phyloP scores from a whole-genome alignment of 2,329 filamentous ascomycete species.

The Cordyceps cicadae region DNA sequence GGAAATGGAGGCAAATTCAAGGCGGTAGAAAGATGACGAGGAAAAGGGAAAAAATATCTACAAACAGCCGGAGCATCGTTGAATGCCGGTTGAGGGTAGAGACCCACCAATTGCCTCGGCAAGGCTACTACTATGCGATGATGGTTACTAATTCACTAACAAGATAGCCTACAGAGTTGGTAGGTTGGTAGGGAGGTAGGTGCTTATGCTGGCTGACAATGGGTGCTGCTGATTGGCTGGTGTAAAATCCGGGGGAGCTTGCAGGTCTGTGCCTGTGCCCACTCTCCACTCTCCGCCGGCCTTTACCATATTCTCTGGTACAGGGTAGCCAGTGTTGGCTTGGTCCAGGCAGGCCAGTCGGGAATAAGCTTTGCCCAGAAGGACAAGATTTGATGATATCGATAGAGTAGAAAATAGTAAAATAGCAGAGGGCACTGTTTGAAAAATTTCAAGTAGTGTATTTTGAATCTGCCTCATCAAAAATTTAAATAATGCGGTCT shows the following conservation, averaged over 20 bases:
- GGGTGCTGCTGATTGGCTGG: not conserved
- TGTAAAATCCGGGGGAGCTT: not conserved
- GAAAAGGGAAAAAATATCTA: not conserved
- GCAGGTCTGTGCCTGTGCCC: not conserved
- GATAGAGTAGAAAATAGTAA: too few species aligned
- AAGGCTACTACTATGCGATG: not conserved
- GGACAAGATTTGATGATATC: not conserved
- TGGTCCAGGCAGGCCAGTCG: too few species aligned
- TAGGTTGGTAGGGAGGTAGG: not conserved
- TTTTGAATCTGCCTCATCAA: too few species aligned
- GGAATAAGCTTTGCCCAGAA: too few species aligned
- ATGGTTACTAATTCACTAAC: too few species aligned
- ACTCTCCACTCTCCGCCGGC: not conserved
- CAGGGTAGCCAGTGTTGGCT: too few species aligned
- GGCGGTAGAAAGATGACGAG: not conserved
- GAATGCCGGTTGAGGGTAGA: not conserved
- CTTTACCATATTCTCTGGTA: not conserved
- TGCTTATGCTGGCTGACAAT: not conserved
- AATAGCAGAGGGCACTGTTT: too few species aligned
- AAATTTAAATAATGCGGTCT: not conserved
- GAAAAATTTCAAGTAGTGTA: too few species aligned
- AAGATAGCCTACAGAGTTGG: too few species aligned
- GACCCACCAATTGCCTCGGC: slow-evolving; percentile 11
- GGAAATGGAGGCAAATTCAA: not conserved
- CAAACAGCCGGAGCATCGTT: not conserved